Evolutionary conservation across 345 rosid genomes (phyloP), one percentile per base, ranked within the genome.

Genomic region (Hibiscus trionum): DNA sequence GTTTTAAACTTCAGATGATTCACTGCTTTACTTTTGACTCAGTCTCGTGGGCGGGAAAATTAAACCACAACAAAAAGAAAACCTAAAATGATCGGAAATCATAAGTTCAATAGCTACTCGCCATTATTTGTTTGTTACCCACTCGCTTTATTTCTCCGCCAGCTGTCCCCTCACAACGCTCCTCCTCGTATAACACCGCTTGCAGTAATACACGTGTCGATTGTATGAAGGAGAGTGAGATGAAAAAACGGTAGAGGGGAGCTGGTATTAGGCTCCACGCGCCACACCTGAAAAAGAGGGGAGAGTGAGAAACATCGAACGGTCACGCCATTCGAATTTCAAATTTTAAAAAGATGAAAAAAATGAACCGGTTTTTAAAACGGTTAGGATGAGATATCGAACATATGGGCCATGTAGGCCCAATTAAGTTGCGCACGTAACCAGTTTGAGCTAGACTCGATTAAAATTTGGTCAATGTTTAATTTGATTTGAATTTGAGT

Each of bases 251-350:
- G 47, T 14, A 9, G 72, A 31, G 35, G 11, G 16, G 61, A 50
- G 59, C 72, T 29, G 72, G 61, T 7, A 49, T 24, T 69, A 24
- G 61, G 72, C 5, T 29, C 47, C 31, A 69, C 72, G 72, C 49
- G 61, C 61, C 49, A 67, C 11, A 5, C 47, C 47, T 12, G n/a
- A 19, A 56, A 8, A 27, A 6, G 55, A 6, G 1, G 5, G 39
- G 7, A 35, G 7, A 35, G 39, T 35, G 39, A 35, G 39, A 35
- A 35, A 35, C 0, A 66, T 49, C 42, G 4, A 47, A 47, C 21
- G 33, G 61, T 4, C 14, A n/a, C 5, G 59, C 7, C 4, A 17
- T 69, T 69, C 47, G 60, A 69, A 69, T 69, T 69, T 69, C 61
- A 52, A 69, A 69, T 8, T 52, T 69, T 7, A 29, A 68, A 50